Conservation (phyloP, 2,329 filamentous ascomycete species). For the Monilinia aucupariae region DNA sequence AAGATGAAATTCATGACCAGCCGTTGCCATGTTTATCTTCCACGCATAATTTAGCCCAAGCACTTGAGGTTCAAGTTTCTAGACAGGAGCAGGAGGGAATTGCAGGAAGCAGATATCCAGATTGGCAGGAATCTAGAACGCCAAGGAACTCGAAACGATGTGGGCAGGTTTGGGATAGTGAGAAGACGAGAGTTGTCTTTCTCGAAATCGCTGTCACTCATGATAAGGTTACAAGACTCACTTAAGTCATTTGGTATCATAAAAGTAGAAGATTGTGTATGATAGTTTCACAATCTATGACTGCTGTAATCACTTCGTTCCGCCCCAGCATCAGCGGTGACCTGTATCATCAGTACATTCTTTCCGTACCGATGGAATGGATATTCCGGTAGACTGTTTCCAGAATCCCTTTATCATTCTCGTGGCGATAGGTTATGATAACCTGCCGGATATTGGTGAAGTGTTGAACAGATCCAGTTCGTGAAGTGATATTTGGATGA, state of each 20-base stretch:
- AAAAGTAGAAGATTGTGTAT: neutral
- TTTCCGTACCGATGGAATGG: neutral
- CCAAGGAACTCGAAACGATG: neutral
- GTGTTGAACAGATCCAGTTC: no score
- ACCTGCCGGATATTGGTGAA: no score
- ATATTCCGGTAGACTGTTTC: neutral
- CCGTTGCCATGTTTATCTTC: neutral
- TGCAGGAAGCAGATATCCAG: neutral
- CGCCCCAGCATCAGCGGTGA: neutral
- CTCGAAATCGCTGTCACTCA: neutral
- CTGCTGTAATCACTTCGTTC: neutral
- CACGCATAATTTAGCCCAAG: neutral
- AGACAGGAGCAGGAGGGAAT: neutral
- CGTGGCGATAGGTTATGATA: neutral
- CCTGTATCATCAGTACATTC: neutral
- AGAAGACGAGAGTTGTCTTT: neutral
- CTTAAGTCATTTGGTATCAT: neutral
- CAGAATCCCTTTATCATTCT: neutral
- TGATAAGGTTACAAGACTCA: neutral
- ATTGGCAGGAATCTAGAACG: neutral
- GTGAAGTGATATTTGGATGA: neutral
- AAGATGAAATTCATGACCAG: neutral
- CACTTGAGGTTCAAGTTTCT: neutral
- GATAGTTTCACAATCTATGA: neutral
- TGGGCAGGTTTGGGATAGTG: constrained; percentile 2